These are phyloP conservation scores for Luffa aegyptiaca DNA, from an alignment of 306 rosid genomes.

Conservation along the genomic window DNA sequence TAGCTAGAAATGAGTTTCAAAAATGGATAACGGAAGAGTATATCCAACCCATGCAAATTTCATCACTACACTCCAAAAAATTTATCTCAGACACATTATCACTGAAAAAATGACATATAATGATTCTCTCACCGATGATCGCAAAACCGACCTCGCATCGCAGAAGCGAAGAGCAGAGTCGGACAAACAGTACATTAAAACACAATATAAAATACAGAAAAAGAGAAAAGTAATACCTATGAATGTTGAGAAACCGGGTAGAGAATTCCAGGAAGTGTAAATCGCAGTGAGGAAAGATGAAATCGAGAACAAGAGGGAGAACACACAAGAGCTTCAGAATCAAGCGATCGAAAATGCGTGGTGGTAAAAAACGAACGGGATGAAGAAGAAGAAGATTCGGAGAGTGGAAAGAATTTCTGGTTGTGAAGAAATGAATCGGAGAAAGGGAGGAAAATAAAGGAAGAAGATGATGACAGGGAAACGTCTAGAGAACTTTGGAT, in stretches of 20 bases:
- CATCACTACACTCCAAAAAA: neutral
- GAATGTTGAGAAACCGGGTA: neutral
- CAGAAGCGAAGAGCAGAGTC: neutral
- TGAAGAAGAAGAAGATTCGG: neutral
- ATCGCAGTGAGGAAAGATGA: neutral
- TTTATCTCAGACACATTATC: neutral
- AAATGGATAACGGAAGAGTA: neutral
- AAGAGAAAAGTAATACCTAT: neutral
- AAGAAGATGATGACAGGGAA: neutral
- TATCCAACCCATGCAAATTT: neutral
- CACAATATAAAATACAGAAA: neutral
- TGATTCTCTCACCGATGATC: neutral
- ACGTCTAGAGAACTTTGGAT: neutral
- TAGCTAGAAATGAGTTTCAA: neutral
- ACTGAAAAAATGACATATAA: neutral
- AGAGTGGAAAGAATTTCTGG: neutral
- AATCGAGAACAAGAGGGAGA: neutral
- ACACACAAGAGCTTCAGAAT: no score
- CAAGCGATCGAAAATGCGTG: neutral
- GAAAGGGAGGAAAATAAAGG: neutral
- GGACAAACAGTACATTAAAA: neutral
- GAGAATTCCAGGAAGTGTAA: neutral
- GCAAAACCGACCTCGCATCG: neutral
- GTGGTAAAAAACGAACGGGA: neutral
- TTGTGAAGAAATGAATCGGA: neutral